A percentile compares a stretch with the other conserved stretches of the same genome.
Conservation (phyloP, 441 rosid species). For the Caryocar brasiliense region DNA sequence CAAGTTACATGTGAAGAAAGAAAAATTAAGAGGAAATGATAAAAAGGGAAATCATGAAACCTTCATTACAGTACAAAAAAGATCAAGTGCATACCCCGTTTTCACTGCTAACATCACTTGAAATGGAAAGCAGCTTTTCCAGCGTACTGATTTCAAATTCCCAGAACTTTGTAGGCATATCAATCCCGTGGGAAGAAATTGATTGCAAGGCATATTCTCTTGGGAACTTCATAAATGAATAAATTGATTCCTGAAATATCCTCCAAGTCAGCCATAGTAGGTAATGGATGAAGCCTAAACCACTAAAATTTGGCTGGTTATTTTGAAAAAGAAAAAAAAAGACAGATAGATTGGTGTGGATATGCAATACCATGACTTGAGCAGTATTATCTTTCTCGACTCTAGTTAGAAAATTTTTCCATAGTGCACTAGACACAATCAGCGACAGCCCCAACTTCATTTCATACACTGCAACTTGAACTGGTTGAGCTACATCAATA, state of each 20-base stretch:
- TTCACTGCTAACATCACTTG: constrained; percentile 32
- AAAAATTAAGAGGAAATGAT: not conserved
- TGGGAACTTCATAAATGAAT: constrained; percentile 79
- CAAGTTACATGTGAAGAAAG: not conserved
- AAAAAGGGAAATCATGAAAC: not conserved
- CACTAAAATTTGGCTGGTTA: not conserved
- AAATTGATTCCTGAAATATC: constrained; percentile 56
- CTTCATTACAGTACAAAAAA: not conserved
- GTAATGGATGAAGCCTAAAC: not conserved
- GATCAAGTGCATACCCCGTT: constrained; percentile 28
- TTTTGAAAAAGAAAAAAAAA: constrained; percentile 1
- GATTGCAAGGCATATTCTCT: constrained; percentile 29
- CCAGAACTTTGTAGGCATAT: constrained; percentile 33
- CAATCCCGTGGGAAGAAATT: constrained; percentile 24
- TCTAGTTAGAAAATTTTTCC: constrained; percentile 27
- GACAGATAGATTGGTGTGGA: not conserved
- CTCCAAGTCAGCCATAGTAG: constrained; percentile 14
- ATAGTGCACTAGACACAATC: constrained; percentile 41
- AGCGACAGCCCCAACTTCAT: constrained; percentile 83
- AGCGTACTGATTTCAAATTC: constrained; percentile 40
- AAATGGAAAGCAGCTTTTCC: constrained; percentile 53
- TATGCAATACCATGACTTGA: constrained; percentile 45
- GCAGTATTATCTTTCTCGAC: constrained; percentile 41
- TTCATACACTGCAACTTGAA: constrained; percentile 89
- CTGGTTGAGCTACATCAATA: constrained; percentile 71